These are phyloP conservation scores for Catharanthus roseus DNA, from an alignment of 257 asterid genomes.

Conservation along the genomic window DNA sequence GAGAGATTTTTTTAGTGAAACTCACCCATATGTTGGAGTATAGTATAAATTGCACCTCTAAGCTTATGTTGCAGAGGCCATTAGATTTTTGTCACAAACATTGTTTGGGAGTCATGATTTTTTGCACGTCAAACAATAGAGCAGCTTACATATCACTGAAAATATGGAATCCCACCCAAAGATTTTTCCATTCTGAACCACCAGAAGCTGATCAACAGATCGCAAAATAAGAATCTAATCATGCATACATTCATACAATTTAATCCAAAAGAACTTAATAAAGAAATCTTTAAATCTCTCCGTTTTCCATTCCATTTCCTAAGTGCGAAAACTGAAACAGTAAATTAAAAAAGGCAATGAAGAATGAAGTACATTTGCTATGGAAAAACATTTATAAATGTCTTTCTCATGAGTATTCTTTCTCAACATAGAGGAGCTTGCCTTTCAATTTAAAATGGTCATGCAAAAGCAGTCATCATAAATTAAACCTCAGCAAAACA, in stretches of 20 bases:
- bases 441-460: background rate
- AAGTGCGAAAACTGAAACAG: background rate
- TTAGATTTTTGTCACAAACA: too few species aligned
- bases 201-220: conserved; percentile 70
- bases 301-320: background rate
- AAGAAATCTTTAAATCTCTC: background rate
- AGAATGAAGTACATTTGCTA: background rate
- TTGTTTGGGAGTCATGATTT: conserved; percentile 66
- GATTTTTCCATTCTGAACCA: conserved; percentile 96
- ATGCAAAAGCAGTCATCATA: background rate
- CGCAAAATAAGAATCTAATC: conserved; percentile 33
- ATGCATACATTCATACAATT: conserved; percentile 11
- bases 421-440: background rate
- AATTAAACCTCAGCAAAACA: background rate
- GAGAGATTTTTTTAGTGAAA: too few species aligned
- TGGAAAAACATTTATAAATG: background rate
- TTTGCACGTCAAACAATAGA: conserved; percentile 67
- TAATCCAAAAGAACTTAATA: background rate
- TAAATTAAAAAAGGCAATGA: background rate
- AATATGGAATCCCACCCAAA: conserved; percentile 80
- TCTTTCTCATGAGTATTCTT: background rate
- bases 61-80: too few species aligned
- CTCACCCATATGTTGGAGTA: too few species aligned
- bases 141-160: conserved; percentile 85
- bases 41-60: too few species aligned